Percentiles rank a stretch among this genome's conserved stretches.
Conservation (phyloP, 805 yeast species). For the Candida ipomoeae region DNA sequence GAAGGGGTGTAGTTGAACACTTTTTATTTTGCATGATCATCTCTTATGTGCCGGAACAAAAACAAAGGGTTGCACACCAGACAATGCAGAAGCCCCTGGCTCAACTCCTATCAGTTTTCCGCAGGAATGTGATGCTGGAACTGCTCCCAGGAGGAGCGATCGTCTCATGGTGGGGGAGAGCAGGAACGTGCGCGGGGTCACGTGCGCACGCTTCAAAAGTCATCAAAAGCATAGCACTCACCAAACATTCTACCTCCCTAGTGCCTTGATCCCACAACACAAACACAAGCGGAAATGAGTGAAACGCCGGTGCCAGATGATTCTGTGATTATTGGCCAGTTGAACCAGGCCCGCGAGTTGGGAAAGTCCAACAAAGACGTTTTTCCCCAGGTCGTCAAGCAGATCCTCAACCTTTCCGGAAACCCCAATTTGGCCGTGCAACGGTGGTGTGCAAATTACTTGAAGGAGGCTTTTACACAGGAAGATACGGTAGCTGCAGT, state of each 20-base stretch:
- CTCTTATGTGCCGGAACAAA: too few species aligned
- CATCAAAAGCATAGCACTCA: neutral
- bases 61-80: too few species aligned
- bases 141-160: neutral
- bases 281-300: neutral
- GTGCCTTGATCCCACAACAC: neutral
- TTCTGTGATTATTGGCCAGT: constrained; percentile 23
- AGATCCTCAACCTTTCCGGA: constrained; percentile 34
- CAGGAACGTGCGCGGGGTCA: neutral
- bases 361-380: constrained; percentile 29
- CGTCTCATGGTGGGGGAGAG: neutral
- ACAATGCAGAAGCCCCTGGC: too few species aligned
- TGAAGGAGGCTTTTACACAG: constrained; percentile 34
- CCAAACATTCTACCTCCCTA: neutral
- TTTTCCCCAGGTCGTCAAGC: constrained; percentile 43
- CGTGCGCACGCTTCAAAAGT: constrained; percentile 4
- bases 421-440: constrained; percentile 34
- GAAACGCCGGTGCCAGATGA: constrained; percentile 8
- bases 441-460: constrained; percentile 39
- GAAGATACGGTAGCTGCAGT: constrained; percentile 26
- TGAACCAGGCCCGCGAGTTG: constrained; percentile 36
- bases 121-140: neutral
- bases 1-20: too few species aligned
- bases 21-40: too few species aligned
- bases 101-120: neutral